Evolutionary conservation across 257 asterid genomes (phyloP).

Genomic region (Asclepias syriaca): DNA sequence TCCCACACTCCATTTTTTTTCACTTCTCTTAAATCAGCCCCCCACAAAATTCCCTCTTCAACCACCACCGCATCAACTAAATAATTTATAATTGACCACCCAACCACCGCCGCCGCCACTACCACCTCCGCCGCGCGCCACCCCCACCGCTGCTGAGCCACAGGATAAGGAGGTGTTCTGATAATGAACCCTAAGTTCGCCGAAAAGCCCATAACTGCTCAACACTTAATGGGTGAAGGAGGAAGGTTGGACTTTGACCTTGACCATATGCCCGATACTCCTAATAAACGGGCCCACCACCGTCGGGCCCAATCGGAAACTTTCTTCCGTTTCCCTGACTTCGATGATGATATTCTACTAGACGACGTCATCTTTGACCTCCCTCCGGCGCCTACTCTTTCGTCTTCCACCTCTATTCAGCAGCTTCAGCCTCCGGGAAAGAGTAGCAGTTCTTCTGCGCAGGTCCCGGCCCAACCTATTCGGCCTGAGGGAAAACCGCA

Average conservation of each 20-base stretch:
- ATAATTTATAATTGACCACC: constrained; percentile 1
- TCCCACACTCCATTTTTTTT: background rate
- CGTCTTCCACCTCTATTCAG: constrained; percentile 9
- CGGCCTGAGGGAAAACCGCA: constrained; percentile 39
- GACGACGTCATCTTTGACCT: constrained; percentile 63
- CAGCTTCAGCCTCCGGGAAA: constrained; percentile 17
- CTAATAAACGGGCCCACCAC: constrained; percentile 59
- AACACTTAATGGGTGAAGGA: constrained; percentile 27
- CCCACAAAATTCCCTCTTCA: background rate
- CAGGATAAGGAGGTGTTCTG: background rate
- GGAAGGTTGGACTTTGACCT: constrained; percentile 32
- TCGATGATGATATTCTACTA: constrained; percentile 57
- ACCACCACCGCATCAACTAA: background rate
- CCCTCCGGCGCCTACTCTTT: constrained; percentile 31
- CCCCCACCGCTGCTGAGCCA: background rate
- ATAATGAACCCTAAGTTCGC: constrained; percentile 59
- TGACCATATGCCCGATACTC: constrained; percentile 77
- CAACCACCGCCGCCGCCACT: background rate
- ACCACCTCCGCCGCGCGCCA: background rate
- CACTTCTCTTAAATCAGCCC: background rate
- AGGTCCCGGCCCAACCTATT: constrained; percentile 22
- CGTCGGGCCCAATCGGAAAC: constrained; percentile 91
- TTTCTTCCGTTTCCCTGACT: constrained; percentile 71
- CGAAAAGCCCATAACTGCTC: constrained; percentile 45
- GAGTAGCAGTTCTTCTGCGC: background rate